Base-by-base conservation (phyloP, 73 alveolate genomes). In the Tetrahymena borealis region DNA sequence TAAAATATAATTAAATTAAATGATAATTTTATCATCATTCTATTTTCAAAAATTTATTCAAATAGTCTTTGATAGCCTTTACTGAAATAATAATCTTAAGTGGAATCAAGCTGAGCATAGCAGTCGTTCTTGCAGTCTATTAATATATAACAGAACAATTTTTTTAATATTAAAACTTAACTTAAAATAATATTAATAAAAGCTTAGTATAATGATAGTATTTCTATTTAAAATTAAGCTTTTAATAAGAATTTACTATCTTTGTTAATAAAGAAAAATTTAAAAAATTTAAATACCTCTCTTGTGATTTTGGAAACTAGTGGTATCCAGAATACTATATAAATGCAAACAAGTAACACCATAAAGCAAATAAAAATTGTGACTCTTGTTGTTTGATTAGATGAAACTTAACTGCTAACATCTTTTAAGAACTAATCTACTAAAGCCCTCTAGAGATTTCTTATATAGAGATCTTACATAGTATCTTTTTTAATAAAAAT, bases 251-350 rank as follows among this genome's bases (percentile, higher is more conserved):
- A n/a, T n/a, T n/a, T n/a, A n/a, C n/a, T n/a, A n/a, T n/a, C n/a
- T n/a, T n/a, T n/a, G n/a, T n/a, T n/a, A n/a, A n/a, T n/a, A n/a
- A n/a, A n/a, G n/a, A n/a, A n/a, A n/a, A n/a, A n/a, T n/a, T n/a
- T n/a, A n/a, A n/a, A n/a, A 40, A 3, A 40, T 40, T 6, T 40
- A n/a, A 1, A 11, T 93, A 93, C 95, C 91, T 93, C 95, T 20
- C 78, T 93, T 41, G 90, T 93, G 4, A 93, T 93, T 85, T 93
- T 93, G 28, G 60, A 79, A 4, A 90, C 95, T 85, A 85, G 40
- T 9, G 95, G 95, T 43, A 78, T 39, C 95, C 95, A 93, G 91
- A 93, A 93, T 35, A 93, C 90, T 10, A 93, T 37, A 85, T 85
- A 85, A 8, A 93, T 40, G 16, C 90, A 40, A 33, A 93, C 91